Conservation (phyloP, 2,329 filamentous ascomycete species). For the Nemania diffusa region DNA sequence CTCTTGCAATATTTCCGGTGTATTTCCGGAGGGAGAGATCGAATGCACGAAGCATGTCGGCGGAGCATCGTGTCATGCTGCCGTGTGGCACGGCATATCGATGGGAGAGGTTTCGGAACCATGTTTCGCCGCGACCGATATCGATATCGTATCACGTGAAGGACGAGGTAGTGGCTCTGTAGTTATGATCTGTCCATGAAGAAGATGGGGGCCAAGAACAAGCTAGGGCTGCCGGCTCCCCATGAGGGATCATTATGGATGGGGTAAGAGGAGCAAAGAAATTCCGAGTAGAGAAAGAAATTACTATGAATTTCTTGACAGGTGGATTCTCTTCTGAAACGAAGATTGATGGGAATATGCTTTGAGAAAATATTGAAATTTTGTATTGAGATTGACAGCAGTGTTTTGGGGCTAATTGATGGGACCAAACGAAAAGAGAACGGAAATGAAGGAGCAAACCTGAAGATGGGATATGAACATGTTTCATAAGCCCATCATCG, state of each 20-base stretch:
- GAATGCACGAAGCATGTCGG: neutral
- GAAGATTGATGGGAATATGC: neutral
- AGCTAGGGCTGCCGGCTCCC: neutral
- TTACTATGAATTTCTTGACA: neutral
- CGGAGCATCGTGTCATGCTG: conserved; percentile 12
- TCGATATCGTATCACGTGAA: conserved; percentile 19
- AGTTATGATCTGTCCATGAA: neutral
- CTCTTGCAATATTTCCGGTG: conserved; percentile 5
- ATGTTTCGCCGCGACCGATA: conserved; percentile 18
- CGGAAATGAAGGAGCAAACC: conserved; percentile 5
- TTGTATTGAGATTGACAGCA: neutral
- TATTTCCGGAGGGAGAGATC: neutral
- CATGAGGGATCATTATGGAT: neutral
- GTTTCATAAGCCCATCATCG: neutral
- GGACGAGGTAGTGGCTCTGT: neutral
- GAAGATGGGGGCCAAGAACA: neutral
- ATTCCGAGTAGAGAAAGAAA: too few species aligned
- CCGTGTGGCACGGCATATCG: conserved; percentile 5
- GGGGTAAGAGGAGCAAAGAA: neutral
- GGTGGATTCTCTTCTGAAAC: neutral
- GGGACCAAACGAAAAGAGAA: neutral
- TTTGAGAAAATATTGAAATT: neutral
- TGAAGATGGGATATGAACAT: neutral
- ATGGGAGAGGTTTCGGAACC: conserved; percentile 7
- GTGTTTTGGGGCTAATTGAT: neutral